Evolutionary conservation across 768 basidiomycete genomes (phyloP).

Genomic region (Tremella yokohamensis): DNA sequence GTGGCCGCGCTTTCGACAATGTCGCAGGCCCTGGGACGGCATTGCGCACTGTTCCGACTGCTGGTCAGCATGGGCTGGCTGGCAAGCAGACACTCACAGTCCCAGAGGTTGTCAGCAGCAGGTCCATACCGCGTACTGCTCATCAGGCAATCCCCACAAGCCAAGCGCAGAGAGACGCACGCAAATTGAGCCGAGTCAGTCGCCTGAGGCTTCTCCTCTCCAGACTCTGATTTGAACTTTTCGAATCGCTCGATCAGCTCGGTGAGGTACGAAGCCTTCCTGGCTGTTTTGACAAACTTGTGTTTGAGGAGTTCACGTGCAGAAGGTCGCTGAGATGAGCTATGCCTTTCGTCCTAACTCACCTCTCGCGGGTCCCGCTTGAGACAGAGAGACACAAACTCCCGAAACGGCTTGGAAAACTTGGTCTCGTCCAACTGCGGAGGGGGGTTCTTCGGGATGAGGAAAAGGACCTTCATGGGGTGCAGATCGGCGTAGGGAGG

Average conservation of each 20-base stretch:
- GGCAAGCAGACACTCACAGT: slow-evolving; percentile 50
- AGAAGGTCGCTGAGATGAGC: slow-evolving; percentile 67
- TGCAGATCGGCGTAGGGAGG: slow-evolving; percentile 97
- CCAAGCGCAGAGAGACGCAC: not conserved
- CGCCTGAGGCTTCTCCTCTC: slow-evolving; percentile 53
- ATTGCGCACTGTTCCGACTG: slow-evolving; percentile 82
- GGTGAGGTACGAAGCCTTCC: slow-evolving; percentile 88
- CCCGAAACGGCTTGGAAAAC: slow-evolving; percentile 88
- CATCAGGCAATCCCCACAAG: slow-evolving; percentile 3
- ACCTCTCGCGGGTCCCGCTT: slow-evolving; percentile 92
- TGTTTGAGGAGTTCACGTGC: slow-evolving; percentile 95
- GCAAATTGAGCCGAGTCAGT: not conserved
- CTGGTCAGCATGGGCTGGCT: not conserved
- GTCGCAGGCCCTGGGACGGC: slow-evolving; percentile 48
- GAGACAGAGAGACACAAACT: slow-evolving; percentile 88
- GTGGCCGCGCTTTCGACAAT: slow-evolving; percentile 6
- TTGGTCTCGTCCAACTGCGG: slow-evolving; percentile 76
- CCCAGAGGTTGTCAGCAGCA: slow-evolving; percentile 78
- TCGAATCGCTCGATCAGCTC: slow-evolving; percentile 94
- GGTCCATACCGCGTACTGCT: slow-evolving; percentile 31
- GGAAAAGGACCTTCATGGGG: slow-evolving; percentile 98
- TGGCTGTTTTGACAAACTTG: slow-evolving; percentile 90
- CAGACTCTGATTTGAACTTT: slow-evolving; percentile 86
- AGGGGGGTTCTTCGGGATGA: slow-evolving; percentile 96
- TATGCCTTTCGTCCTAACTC: slow-evolving; percentile 43